Percentiles rank a stretch among this genome's conserved stretches.
These are phyloP conservation scores for Stromatinia cepivora DNA, from an alignment of 2,329 filamentous ascomycete species.

Conservation along the genomic window DNA sequence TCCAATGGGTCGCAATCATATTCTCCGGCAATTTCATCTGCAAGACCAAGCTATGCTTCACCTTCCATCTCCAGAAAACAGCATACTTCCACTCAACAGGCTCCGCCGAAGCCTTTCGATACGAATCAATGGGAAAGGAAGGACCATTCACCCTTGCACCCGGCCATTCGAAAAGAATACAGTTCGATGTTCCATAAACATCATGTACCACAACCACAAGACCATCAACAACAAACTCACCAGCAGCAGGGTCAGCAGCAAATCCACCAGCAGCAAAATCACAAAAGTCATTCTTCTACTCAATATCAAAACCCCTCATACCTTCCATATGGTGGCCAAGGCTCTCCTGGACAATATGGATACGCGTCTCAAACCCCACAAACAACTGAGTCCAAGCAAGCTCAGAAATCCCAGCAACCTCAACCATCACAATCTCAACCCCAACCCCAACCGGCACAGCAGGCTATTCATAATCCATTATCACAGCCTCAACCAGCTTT, in stretches of 20 bases:
- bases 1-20: slow-evolving; percentile 20
- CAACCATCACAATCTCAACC: neutral
- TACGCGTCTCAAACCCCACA: neutral
- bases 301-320: slow-evolving; percentile 7
- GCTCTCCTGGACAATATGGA: slow-evolving; percentile 5
- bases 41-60: slow-evolving; percentile 5
- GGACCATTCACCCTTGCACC: slow-evolving; percentile 40
- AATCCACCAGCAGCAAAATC: neutral
- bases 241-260: slow-evolving; percentile 1
- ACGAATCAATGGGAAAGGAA: slow-evolving; percentile 35
- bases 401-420: neutral
- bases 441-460: neutral
- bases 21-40: slow-evolving; percentile 18
- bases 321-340: neutral
- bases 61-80: slow-evolving; percentile 22
- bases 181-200: slow-evolving; percentile 33
- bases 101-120: slow-evolving; percentile 19
- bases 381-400: slow-evolving; percentile 1
- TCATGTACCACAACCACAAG: slow-evolving; percentile 21
- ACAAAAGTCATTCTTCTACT: neutral
- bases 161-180: slow-evolving; percentile 44
- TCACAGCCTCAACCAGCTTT: slow-evolving; percentile 9
- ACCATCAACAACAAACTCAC: slow-evolving; percentile 1
- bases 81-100: slow-evolving; percentile 25
- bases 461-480: neutral